Percentiles rank a stretch among this genome's conserved stretches.
These are phyloP conservation scores for Leavenworthia alabamica DNA, from an alignment of 345 rosid species.

Conservation along the genomic window DNA sequence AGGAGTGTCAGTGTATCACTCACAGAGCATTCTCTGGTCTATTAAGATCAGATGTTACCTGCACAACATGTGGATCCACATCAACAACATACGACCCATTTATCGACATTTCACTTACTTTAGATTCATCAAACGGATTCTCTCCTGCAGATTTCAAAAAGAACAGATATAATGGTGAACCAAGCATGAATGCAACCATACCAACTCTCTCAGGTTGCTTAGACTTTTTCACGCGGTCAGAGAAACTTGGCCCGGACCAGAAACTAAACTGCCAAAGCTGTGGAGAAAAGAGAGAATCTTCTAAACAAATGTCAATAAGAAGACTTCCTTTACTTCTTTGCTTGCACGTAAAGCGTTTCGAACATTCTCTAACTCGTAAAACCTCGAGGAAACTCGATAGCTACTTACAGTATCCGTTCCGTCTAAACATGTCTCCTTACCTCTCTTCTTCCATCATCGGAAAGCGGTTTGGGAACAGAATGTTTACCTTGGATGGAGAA, in stretches of 20 bases:
- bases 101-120: constrained; percentile 78
- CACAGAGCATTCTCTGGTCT: constrained; percentile 89
- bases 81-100: constrained; percentile 91
- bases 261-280: constrained; percentile 80
- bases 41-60: constrained; percentile 83
- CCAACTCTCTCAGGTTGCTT: constrained; percentile 75
- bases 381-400: constrained; percentile 68
- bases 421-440: constrained; percentile 69
- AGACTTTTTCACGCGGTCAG: constrained; percentile 72
- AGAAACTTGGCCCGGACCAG: constrained; percentile 85
- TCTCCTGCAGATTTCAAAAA: constrained; percentile 27
- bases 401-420: constrained; percentile 79
- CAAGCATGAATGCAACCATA: constrained; percentile 30
- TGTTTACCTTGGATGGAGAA: constrained; percentile 51
- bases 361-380: constrained; percentile 59
- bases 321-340: constrained; percentile 81
- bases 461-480: constrained; percentile 67
- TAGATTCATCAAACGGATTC: too few relatives aligned
- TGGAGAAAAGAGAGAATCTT: constrained; percentile 64
- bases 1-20: constrained; percentile 78
- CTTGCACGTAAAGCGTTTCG: constrained; percentile 85
- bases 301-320: constrained; percentile 82
- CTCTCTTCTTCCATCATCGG: constrained; percentile 70
- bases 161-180: constrained; percentile 14
- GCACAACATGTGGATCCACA: constrained; percentile 77